Conservation (phyloP, 1,139 yeast genomes). For the Pneumocystis carinii region DNA sequence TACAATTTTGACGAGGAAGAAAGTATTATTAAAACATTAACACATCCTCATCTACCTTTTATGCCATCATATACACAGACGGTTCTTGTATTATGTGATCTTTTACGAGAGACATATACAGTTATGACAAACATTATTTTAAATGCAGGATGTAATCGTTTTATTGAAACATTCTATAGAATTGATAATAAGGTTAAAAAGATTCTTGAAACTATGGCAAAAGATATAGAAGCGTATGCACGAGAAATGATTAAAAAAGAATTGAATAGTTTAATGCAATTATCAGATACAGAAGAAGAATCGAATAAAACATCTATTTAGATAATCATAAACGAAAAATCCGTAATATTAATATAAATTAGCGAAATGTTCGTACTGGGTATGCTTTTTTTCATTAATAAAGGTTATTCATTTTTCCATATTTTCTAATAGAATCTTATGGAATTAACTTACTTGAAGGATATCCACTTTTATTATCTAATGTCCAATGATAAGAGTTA, state of each 20-base stretch:
- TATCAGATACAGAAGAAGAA: neutral
- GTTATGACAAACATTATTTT: neutral
- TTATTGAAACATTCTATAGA: neutral
- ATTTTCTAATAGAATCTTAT: neutral
- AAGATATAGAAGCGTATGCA: neutral
- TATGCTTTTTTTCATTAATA: neutral
- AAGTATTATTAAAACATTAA: neutral
- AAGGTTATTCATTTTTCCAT: neutral
- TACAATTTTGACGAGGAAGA: neutral
- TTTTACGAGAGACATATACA: neutral
- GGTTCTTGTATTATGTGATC: neutral
- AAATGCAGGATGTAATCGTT: neutral
- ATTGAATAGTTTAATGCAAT: neutral
- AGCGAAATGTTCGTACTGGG: neutral
- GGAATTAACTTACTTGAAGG: neutral
- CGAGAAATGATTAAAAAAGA: neutral
- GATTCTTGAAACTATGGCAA: neutral
- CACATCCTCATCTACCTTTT: neutral
- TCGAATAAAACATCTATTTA: too few species aligned
- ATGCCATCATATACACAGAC: neutral
- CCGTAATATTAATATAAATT: neutral
- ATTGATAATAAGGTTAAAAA: neutral
- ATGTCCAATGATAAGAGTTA: neutral
- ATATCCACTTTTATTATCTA: neutral
- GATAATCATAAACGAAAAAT: too few species aligned